Evolutionary conservation across 176 grass and related monocot genomes (phyloP).

Genomic region (Areca catechu): DNA sequence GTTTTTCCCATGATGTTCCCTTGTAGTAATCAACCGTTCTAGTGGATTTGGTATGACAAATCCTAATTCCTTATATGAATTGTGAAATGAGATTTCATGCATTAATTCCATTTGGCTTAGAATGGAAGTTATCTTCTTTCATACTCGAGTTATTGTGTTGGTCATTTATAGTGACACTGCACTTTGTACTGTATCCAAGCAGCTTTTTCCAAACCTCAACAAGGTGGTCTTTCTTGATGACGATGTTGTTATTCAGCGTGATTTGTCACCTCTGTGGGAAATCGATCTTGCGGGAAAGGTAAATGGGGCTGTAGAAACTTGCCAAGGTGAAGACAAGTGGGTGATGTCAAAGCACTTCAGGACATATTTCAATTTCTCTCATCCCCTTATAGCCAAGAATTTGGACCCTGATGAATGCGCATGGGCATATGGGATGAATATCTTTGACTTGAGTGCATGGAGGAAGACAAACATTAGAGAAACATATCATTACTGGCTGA

Average conservation of each 20-base stretch:
- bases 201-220: constrained; percentile 86
- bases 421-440: constrained; percentile 94
- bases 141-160: too few relatives aligned
- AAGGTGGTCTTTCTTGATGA: constrained; percentile 96
- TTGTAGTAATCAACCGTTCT: too few relatives aligned
- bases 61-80: too few relatives aligned
- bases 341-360: constrained; percentile 91
- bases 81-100: too few relatives aligned
- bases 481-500: constrained; percentile 88
- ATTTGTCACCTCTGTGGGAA: constrained; percentile 76
- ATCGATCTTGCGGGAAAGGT: constrained; percentile 76
- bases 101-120: too few relatives aligned
- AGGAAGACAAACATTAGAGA: constrained; percentile 79
- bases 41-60: too few relatives aligned
- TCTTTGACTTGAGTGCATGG: constrained; percentile 78
- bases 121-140: too few relatives aligned
- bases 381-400: constrained; percentile 60
- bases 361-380: constrained; percentile 94
- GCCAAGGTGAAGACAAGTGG: constrained; percentile 76
- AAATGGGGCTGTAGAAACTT: constrained; percentile 83
- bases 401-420: constrained; percentile 86
- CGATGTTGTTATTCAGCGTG: constrained; percentile 73
- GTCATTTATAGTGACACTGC: too few relatives aligned
- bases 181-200: constrained; percentile 28
- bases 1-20: too few relatives aligned